Evolutionary conservation across 148 eudicot species (phyloP), one percentile per base, ranked within the genome.

Genomic region (Silene uniflora): DNA sequence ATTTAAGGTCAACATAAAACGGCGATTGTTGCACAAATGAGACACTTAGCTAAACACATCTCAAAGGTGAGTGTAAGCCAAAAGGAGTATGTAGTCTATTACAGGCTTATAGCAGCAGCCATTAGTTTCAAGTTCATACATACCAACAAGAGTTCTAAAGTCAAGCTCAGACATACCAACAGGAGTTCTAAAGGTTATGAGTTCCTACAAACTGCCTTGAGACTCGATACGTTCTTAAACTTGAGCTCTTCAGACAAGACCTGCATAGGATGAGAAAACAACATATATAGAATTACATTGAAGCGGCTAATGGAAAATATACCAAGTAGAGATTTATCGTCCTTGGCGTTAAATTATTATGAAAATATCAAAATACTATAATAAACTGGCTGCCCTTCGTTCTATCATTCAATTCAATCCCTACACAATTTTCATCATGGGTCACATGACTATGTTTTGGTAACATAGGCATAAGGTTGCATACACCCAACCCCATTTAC

Each of bases 261-360:
- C 78, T 56, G 73, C 73, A 67, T 32, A 75, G 25, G 18, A 62
- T 47, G 5, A 62, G 14, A 47, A 63, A 4, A 17, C 49, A 18
- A 3, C 18, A 46, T 27, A 22, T 62, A 14, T 3, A 35, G 39
- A 35, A 5, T 35, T 35, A 5, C 39, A 35, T 35, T 35, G 39
- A 35, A 5, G 39, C 39, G 6, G 39, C 39, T 35, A 5, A 35
- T 23, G 7, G 18, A 56, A 19, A 10, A 19, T 3, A 0, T 46
- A 23, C 13, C 12, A 18, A 39, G 56, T 16, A 44, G 4, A 67
- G 24, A 27, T 12, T 27, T 39, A 18, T 35, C 23, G 14, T 35
- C 24, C n/a, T 7, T 35, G 5, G 39, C 4, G 2, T 5, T 35
- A 35, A 35, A 35, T 35, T 35, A 35, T 35, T 35, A 35, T 35